Percentiles rank a stretch among this genome's conserved stretches.
These are phyloP conservation scores for Coniochaeta prunicola DNA, from an alignment of 2,329 filamentous ascomycete species.

Conservation along the genomic window DNA sequence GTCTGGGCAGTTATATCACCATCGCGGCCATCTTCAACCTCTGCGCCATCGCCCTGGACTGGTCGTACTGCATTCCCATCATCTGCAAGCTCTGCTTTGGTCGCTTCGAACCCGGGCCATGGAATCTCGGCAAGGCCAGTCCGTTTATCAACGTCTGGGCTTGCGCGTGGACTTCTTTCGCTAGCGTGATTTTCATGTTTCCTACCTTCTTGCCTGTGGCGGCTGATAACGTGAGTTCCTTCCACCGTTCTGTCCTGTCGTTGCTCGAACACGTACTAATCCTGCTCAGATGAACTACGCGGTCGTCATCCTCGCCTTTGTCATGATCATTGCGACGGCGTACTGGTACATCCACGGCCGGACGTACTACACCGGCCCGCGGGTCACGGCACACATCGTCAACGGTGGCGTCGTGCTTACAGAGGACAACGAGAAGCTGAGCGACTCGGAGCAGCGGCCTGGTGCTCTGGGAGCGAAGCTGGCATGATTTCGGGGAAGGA, in stretches of 20 bases:
- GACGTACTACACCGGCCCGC: conserved; percentile 40
- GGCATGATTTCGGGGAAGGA: neutral
- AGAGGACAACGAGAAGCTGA: neutral
- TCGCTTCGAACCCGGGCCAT: conserved; percentile 43
- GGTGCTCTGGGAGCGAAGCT: neutral
- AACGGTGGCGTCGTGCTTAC: conserved; percentile 8
- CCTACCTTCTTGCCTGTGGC: conserved; percentile 39
- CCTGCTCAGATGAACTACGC: conserved; percentile 45
- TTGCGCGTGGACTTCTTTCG: conserved; percentile 44
- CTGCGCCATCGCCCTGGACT: conserved; percentile 46
- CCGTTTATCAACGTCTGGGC: conserved; percentile 37
- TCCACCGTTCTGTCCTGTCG: neutral
- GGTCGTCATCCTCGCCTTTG: conserved; percentile 38
- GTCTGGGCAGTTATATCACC: conserved; percentile 45
- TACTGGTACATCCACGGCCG: conserved; percentile 39
- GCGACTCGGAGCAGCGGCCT: conserved; percentile 1
- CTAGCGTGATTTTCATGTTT: conserved; percentile 45
- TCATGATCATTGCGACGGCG: conserved; percentile 31
- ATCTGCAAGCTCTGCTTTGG: conserved; percentile 41
- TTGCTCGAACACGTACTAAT: neutral
- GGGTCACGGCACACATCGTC: conserved; percentile 19
- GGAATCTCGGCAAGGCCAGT: conserved; percentile 38
- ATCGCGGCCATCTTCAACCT: conserved; percentile 47
- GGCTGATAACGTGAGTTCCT: conserved; percentile 31
- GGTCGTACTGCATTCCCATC: conserved; percentile 50